These are phyloP conservation scores for Mycena leptocephala DNA, from an alignment of 768 basidiomycete genomes.

Conservation along the genomic window DNA sequence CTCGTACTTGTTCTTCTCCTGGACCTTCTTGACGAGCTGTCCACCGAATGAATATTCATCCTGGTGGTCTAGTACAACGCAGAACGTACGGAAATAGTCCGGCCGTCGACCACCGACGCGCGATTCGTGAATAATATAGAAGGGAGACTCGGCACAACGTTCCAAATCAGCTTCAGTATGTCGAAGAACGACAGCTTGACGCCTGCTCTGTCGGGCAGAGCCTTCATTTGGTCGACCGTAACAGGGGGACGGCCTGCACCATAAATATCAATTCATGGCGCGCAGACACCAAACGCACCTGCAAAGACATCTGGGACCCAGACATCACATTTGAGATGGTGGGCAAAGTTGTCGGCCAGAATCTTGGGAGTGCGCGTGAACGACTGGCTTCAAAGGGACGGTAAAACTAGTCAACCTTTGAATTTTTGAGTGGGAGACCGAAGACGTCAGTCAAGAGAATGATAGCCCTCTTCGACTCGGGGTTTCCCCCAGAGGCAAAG, in stretches of 20 bases:
- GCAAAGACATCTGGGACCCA: slow-evolving; percentile 64
- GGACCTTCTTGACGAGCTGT: slow-evolving; percentile 57
- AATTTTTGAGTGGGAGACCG: slow-evolving; percentile 54
- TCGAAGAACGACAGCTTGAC: slow-evolving; percentile 46
- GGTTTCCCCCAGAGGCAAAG: slow-evolving; percentile 40
- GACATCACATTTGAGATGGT: slow-evolving; percentile 57
- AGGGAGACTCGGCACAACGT: slow-evolving; percentile 45
- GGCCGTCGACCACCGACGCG: slow-evolving; percentile 49
- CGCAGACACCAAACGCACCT: slow-evolving; percentile 40
- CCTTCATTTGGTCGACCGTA: not conserved
- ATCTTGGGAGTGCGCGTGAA: slow-evolving; percentile 51
- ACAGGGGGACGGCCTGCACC: slow-evolving; percentile 21
- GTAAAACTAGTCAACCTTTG: too few relatives aligned
- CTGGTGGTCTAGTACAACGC: not conserved
- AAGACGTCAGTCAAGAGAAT: slow-evolving; percentile 62
- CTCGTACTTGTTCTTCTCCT: slow-evolving; percentile 57
- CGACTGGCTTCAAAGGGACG: too few relatives aligned
- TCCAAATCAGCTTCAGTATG: slow-evolving; percentile 46
- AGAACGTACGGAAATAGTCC: slow-evolving; percentile 49
- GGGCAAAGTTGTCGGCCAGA: slow-evolving; percentile 57
- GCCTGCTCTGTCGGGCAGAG: slow-evolving; percentile 51
- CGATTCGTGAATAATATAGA: slow-evolving; percentile 47
- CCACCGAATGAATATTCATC: too few relatives aligned
- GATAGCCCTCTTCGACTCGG: slow-evolving; percentile 47
- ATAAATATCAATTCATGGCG: not conserved